Evolutionary conservation across 176 grass and related monocot species (phyloP).

Genomic region (Canna indica): DNA sequence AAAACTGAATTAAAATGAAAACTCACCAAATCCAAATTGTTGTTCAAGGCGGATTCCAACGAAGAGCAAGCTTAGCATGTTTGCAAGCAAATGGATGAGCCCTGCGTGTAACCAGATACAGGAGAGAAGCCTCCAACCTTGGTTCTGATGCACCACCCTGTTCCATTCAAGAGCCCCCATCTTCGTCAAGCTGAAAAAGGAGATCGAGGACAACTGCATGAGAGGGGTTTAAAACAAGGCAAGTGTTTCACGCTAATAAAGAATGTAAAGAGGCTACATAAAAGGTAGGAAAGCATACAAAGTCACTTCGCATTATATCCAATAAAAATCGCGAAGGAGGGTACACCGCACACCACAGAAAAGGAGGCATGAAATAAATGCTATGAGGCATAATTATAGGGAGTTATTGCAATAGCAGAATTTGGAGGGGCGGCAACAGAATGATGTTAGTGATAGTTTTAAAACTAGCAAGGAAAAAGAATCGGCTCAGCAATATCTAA

Average conservation of each 20-base stretch:
- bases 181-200: slow-evolving; percentile 52
- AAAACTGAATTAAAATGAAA: not conserved
- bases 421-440: too few relatives aligned
- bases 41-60: slow-evolving; percentile 92
- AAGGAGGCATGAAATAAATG: not conserved
- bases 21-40: slow-evolving; percentile 93
- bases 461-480: not conserved
- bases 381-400: not conserved
- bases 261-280: not conserved
- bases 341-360: not conserved
- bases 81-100: slow-evolving; percentile 83
- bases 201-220: slow-evolving; percentile 8
- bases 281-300: not conserved
- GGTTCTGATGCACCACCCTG: slow-evolving; percentile 66
- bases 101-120: slow-evolving; percentile 81
- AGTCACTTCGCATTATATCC: not conserved
- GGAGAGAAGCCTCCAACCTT: slow-evolving; percentile 83
- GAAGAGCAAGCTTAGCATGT: slow-evolving; percentile 91
- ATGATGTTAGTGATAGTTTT: not conserved
- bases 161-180: slow-evolving; percentile 90
- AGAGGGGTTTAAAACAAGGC: not conserved
- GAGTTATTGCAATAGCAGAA: too few relatives aligned
- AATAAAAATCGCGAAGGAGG: not conserved
- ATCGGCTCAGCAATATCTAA: too few relatives aligned
- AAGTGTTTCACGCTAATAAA: not conserved